Conservation (phyloP, 2,329 filamentous ascomycete genomes). For the Aspergillus candidus region DNA sequence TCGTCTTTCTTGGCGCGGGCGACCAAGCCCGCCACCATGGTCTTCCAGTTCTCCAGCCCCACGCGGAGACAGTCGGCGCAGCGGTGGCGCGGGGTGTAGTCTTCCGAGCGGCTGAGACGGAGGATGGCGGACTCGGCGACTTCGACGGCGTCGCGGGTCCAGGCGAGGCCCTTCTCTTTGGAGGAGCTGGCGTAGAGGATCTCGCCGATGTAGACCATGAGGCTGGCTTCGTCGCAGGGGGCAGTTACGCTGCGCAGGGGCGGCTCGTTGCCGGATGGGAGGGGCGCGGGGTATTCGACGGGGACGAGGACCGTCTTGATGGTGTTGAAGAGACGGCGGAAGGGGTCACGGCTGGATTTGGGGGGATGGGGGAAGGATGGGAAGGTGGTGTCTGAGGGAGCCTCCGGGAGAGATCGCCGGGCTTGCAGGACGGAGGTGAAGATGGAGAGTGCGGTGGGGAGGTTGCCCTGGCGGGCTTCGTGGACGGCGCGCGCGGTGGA, state of each 20-base stretch:
- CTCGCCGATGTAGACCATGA: slow-evolving; percentile 89
- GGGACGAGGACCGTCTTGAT: slow-evolving; percentile 47
- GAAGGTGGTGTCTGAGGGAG: slow-evolving; percentile 22
- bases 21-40: slow-evolving; percentile 67
- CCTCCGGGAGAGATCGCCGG: slow-evolving; percentile 54
- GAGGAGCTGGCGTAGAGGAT: slow-evolving; percentile 71
- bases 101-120: slow-evolving; percentile 27
- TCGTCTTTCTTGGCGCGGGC: slow-evolving; percentile 34
- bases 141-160: slow-evolving; percentile 85
- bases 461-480: slow-evolving; percentile 62
- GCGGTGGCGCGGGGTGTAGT: slow-evolving; percentile 46
- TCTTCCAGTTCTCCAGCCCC: slow-evolving; percentile 73
- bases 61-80: slow-evolving; percentile 73
- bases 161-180: slow-evolving; percentile 67
- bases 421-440: slow-evolving; percentile 79
- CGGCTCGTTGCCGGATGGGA: slow-evolving; percentile 61
- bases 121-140: slow-evolving; percentile 61
- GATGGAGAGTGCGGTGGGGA: slow-evolving; percentile 68
- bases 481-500: slow-evolving; percentile 75
- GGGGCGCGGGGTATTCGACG: slow-evolving; percentile 61
- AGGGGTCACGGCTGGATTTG: slow-evolving; percentile 20
- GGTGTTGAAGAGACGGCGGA: slow-evolving; percentile 32
- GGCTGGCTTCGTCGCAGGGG: slow-evolving; percentile 74
- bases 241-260: slow-evolving; percentile 60
- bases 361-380: slow-evolving; percentile 19